A percentile compares a stretch with the other conserved stretches of the same genome.
phyloP scores from a whole-genome alignment of 148 eudicot species.

The Amaranthus cruentus region DNA sequence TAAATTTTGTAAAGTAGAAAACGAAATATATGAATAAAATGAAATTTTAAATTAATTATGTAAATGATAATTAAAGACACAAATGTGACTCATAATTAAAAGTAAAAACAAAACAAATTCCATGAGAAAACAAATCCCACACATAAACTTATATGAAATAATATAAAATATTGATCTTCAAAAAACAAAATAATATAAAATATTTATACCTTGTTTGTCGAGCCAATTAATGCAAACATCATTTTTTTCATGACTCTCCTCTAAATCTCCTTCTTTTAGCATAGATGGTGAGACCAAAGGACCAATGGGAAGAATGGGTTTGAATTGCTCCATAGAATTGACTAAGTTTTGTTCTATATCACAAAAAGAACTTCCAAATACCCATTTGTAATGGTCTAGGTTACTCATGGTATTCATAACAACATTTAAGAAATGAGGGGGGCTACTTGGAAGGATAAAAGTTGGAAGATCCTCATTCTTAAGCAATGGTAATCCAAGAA shows the following conservation, averaged over 20 bases:
- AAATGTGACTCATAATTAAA: no score
- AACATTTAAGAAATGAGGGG: conserved; percentile 27
- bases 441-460: conserved; percentile 34
- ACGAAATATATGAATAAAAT: no score
- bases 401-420: conserved; percentile 14
- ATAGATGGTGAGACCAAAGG: conserved; percentile 28
- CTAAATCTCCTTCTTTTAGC: neutral
- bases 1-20: no score
- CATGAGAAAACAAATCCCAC: no score
- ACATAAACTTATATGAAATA: no score
- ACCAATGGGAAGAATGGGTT: conserved; percentile 32
- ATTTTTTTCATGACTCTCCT: neutral
- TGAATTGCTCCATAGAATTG: conserved; percentile 20
- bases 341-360: conserved; percentile 23
- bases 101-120: no score
- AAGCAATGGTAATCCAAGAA: conserved; percentile 29
- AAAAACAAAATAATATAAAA: no score
- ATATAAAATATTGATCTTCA: no score
- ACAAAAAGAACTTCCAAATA: conserved; percentile 32
- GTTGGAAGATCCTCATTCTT: conserved; percentile 37
- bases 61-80: no score
- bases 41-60: no score
- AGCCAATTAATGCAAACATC: conserved; percentile 32
- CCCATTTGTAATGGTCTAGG: conserved; percentile 29
- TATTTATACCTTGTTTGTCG: conserved; percentile 16